phyloP scores from a whole-genome alignment of 768 basidiomycete genomes.

The Suillus sp. region DNA sequence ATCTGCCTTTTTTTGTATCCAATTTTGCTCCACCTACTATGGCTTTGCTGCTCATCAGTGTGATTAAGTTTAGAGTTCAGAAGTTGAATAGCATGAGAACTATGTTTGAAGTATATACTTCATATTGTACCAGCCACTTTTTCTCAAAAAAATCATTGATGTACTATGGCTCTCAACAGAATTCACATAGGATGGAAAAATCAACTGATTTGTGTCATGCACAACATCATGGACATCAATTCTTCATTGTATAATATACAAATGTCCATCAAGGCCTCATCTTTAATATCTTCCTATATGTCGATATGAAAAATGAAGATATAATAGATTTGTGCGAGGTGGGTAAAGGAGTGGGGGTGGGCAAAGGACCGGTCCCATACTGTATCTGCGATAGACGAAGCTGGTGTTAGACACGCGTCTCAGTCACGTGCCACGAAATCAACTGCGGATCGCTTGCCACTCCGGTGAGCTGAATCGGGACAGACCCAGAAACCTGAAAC shows the following conservation, averaged over 20 bases:
- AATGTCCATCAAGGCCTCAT: not conserved
- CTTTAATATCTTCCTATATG: too few species aligned
- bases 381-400: too few species aligned
- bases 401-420: conserved; percentile 11
- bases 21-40: conserved; percentile 20
- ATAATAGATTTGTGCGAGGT: too few species aligned
- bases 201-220: not conserved
- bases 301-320: too few species aligned
- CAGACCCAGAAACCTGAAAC: conserved; percentile 10
- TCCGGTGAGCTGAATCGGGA: not conserved
- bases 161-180: not conserved
- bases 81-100: not conserved
- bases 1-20: conserved; percentile 19
- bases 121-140: not conserved
- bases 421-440: conserved; percentile 8
- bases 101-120: not conserved
- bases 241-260: not conserved
- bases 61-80: too few species aligned
- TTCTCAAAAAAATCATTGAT: conserved; percentile 1
- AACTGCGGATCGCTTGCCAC: conserved; percentile 6
- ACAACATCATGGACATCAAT: not conserved
- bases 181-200: not conserved
- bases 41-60: too few species aligned
- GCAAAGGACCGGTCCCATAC: too few species aligned
- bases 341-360: too few species aligned